phyloP scores from a whole-genome alignment of 495 filamentous ascomycete genomes.

The Tuber indicum region DNA sequence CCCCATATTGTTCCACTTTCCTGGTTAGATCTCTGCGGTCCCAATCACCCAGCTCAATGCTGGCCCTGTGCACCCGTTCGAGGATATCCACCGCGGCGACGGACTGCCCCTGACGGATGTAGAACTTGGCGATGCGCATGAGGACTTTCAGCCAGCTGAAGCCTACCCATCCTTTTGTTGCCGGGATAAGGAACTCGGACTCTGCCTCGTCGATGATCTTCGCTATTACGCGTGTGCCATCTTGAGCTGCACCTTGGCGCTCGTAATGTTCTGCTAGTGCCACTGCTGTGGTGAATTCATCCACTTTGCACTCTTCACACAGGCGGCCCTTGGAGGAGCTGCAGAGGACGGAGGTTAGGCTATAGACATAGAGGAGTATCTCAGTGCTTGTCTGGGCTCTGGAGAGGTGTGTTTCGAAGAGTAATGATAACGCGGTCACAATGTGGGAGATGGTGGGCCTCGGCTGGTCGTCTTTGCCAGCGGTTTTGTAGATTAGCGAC shows the following conservation, averaged over 20 bases:
- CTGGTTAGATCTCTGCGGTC: not conserved
- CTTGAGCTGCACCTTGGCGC: not conserved
- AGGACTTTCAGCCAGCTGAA: not conserved
- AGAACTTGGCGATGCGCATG: not conserved
- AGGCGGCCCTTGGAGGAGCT: not conserved
- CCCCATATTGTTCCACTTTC: not conserved
- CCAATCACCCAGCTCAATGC: not conserved
- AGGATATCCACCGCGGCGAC: not conserved
- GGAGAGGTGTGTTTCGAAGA: not conserved
- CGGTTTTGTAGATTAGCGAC: not conserved
- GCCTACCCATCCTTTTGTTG: not conserved
- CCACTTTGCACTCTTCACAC: not conserved
- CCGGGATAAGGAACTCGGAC: not conserved
- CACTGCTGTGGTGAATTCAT: not conserved
- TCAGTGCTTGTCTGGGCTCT: not conserved
- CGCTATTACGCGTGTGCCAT: not conserved
- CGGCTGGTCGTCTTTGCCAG: slow-evolving; percentile 4
- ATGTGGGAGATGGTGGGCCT: slow-evolving; percentile 1
- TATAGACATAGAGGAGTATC: not conserved
- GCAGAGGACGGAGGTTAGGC: not conserved
- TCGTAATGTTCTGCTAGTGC: not conserved
- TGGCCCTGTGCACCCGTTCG: slow-evolving; percentile 1
- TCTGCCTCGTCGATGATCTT: not conserved
- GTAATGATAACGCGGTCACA: not conserved
- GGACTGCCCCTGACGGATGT: slow-evolving; percentile 2